phyloP scores from a whole-genome alignment of 78 protist species.

The Dictyostelium purpureum region DNA sequence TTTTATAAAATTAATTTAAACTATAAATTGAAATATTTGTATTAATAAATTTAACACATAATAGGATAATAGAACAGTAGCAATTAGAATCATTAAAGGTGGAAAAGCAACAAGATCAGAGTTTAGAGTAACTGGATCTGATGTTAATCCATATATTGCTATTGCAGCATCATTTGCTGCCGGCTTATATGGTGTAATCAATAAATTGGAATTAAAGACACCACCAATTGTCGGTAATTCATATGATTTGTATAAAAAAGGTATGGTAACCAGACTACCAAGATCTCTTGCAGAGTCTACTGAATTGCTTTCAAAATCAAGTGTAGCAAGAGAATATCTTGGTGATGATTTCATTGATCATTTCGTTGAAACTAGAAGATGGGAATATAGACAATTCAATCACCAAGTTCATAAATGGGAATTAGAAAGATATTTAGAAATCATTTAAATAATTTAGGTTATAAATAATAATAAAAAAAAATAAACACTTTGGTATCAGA shows the following conservation, averaged over 20 bases:
- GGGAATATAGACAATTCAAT: constrained; percentile 79
- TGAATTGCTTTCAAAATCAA: constrained; percentile 40
- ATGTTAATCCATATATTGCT: constrained; percentile 75
- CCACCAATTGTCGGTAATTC: constrained; percentile 29
- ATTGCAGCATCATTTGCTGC: constrained; percentile 82
- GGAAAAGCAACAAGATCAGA: constrained; percentile 72
- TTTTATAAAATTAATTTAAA: neutral
- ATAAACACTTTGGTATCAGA: neutral
- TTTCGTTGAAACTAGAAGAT: constrained; percentile 64
- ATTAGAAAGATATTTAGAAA: constrained; percentile 75
- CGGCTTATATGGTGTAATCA: constrained; percentile 74
- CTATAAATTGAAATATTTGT: neutral
- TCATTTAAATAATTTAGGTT: constrained; percentile 40
- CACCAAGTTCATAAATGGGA: constrained; percentile 80
- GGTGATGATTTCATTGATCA: constrained; percentile 85
- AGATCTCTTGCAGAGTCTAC: constrained; percentile 51
- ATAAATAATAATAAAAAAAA: neutral
- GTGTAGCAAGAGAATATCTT: constrained; percentile 52
- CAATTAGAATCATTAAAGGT: constrained; percentile 61
- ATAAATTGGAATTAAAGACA: constrained; percentile 42
- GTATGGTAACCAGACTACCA: constrained; percentile 46
- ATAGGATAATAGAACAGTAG: constrained; percentile 76
- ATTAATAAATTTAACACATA: neutral
- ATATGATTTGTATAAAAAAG: constrained; percentile 47
- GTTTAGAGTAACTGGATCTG: constrained; percentile 72